Conservation (phyloP, 2,329 filamentous ascomycete species). For the Cladosporium sp. region DNA sequence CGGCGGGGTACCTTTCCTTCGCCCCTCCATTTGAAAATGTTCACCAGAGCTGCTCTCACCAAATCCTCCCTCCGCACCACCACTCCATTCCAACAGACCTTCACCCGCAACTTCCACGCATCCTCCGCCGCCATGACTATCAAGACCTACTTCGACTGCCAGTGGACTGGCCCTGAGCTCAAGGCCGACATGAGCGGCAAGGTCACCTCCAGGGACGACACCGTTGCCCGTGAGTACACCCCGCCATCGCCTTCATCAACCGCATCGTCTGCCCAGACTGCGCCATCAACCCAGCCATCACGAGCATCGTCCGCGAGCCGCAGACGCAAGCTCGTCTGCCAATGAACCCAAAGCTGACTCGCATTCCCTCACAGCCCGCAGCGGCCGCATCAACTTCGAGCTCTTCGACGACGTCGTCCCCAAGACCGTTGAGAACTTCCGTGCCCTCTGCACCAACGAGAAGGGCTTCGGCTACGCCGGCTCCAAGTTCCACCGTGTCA, state of each 20-base stretch:
- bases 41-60: conserved; percentile 16
- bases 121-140: conserved; percentile 68
- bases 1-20: background rate
- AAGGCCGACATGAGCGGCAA: conserved; percentile 54
- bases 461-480: conserved; percentile 79
- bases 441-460: conserved; percentile 88
- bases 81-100: conserved; percentile 26
- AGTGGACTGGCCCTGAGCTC: conserved; percentile 59
- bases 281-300: background rate
- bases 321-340: too few relatives aligned
- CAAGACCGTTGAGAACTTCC: conserved; percentile 96
- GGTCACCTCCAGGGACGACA: conserved; percentile 33
- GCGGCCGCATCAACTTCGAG: conserved; percentile 78
- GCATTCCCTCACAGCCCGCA: conserved; percentile 50
- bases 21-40: conserved; percentile 14
- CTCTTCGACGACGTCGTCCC: conserved; percentile 82
- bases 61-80: conserved; percentile 8
- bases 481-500: conserved; percentile 90
- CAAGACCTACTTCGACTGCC: conserved; percentile 65
- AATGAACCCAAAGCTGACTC: conserved; percentile 14
- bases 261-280: conserved; percentile 11
- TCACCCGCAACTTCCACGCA: conserved; percentile 52
- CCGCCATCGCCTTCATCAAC: conserved; percentile 4
- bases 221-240: conserved; percentile 53
- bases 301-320: background rate